Evolutionary conservation across 495 filamentous ascomycete genomes (phyloP).

Genomic region (Tuber melanosporum): DNA sequence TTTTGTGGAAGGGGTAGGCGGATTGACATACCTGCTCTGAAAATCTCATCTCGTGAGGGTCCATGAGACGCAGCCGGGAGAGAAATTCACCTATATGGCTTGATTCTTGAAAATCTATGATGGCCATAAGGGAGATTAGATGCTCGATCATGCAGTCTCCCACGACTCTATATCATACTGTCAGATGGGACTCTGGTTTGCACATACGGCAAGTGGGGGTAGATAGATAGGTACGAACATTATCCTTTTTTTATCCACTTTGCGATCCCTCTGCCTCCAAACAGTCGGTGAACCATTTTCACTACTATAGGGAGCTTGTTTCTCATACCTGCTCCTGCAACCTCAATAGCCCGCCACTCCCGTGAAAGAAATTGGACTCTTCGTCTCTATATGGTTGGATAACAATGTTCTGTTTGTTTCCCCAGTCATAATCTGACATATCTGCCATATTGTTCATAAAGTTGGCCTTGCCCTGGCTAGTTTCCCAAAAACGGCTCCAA

Average conservation of each 20-base stretch:
- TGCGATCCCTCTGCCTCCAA: neutral
- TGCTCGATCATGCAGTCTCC: neutral
- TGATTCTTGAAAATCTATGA: neutral
- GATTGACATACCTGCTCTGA: neutral
- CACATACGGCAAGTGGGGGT: neutral
- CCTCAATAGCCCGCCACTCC: neutral
- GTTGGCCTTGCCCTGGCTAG: neutral
- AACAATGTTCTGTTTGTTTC: neutral
- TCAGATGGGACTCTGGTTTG: neutral
- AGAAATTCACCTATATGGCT: neutral
- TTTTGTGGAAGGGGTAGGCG: neutral
- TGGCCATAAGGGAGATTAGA: neutral
- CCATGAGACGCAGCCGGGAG: neutral
- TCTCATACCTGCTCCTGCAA: neutral
- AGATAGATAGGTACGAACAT: neutral
- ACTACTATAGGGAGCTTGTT: neutral
- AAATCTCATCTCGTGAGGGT: neutral
- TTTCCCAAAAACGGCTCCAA: neutral
- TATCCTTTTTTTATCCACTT: slow-evolving; percentile 2
- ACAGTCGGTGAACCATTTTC: neutral
- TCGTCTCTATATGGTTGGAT: neutral
- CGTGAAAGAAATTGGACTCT: neutral
- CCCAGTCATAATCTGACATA: neutral
- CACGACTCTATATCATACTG: neutral
- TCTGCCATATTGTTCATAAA: neutral